A percentile compares a stretch with the other conserved stretches of the same genome.
Evolutionary conservation across 179 eudicot genomes (phyloP).

Genomic region (Nepenthes alata): DNA sequence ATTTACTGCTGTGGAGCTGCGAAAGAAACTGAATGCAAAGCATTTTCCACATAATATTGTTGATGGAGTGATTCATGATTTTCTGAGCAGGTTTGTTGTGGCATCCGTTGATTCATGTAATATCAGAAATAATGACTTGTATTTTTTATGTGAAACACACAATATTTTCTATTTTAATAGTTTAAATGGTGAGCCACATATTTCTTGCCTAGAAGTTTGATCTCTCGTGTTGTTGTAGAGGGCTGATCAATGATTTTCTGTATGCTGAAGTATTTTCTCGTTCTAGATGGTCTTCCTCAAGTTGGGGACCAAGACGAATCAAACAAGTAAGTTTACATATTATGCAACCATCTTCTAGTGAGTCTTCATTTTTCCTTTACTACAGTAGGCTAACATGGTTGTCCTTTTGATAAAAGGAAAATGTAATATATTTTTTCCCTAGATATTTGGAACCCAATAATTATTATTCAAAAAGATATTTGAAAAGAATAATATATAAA

Average conservation of each 20-base stretch:
- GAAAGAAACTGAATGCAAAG: conserved; percentile 59
- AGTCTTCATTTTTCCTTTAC: too few species aligned
- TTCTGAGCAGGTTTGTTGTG: conserved; percentile 44
- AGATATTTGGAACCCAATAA: too few species aligned
- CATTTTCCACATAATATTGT: conserved; percentile 32
- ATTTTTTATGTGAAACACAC: not conserved
- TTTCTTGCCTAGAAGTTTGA: not conserved
- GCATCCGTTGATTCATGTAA: not conserved
- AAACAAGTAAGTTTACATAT: conserved; percentile 43
- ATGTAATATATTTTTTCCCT: too few species aligned
- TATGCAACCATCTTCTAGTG: too few species aligned
- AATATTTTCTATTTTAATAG: not conserved
- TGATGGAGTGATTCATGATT: conserved; percentile 45
- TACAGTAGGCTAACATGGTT: too few species aligned
- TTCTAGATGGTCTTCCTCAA: conserved; percentile 72
- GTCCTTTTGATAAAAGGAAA: too few species aligned
- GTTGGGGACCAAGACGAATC: conserved; percentile 90
- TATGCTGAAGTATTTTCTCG: conserved; percentile 78
- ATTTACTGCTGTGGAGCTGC: conserved; percentile 55
- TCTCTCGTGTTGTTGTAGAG: conserved; percentile 34
- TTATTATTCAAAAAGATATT: too few species aligned
- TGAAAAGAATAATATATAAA: too few species aligned
- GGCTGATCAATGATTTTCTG: conserved; percentile 62
- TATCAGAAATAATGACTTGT: not conserved
- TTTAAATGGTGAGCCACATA: not conserved